These are phyloP conservation scores for Priceomyces castillae DNA, from an alignment of 805 yeast species.

Conservation along the genomic window DNA sequence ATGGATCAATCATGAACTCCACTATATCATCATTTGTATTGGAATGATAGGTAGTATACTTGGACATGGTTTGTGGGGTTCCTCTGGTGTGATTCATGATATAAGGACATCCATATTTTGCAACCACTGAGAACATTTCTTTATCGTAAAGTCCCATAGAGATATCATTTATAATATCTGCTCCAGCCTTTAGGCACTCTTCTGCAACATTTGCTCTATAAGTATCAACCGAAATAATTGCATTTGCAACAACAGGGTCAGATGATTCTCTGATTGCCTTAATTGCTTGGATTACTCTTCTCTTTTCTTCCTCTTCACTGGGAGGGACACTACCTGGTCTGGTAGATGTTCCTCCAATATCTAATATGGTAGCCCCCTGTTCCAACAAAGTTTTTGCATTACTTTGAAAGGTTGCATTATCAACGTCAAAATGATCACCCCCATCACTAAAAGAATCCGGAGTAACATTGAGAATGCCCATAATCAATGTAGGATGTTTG, in stretches of 20 bases:
- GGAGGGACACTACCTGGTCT: constrained; percentile 77
- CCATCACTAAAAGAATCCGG: constrained; percentile 98
- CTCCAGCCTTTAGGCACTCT: constrained; percentile 68
- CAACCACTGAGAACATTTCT: constrained; percentile 64
- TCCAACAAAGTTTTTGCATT: constrained; percentile 49
- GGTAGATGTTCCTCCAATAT: constrained; percentile 93
- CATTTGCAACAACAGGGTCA: constrained; percentile 33
- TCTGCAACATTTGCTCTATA: constrained; percentile 75
- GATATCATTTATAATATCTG: constrained; percentile 89
- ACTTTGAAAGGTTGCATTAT: constrained; percentile 39
- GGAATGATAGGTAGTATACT: constrained; percentile 51
- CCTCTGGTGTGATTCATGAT: constrained; percentile 86
- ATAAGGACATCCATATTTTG: constrained; percentile 69
- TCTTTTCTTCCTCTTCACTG: constrained; percentile 60
- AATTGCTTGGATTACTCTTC: constrained; percentile 69
- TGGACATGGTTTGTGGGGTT: constrained; percentile 67
- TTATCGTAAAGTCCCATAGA: constrained; percentile 75
- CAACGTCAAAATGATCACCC: constrained; percentile 40
- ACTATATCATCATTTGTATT: constrained; percentile 33
- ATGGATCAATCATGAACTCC: constrained; percentile 34
- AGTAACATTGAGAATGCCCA: constrained; percentile 88
- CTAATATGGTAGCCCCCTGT: constrained; percentile 73
- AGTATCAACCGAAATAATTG: constrained; percentile 82
- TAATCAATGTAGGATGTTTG: constrained; percentile 56
- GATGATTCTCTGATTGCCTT: constrained; percentile 50